These are phyloP conservation scores for Cnidoscolus chayamansa DNA, from an alignment of 441 rosid genomes.

Conservation along the genomic window DNA sequence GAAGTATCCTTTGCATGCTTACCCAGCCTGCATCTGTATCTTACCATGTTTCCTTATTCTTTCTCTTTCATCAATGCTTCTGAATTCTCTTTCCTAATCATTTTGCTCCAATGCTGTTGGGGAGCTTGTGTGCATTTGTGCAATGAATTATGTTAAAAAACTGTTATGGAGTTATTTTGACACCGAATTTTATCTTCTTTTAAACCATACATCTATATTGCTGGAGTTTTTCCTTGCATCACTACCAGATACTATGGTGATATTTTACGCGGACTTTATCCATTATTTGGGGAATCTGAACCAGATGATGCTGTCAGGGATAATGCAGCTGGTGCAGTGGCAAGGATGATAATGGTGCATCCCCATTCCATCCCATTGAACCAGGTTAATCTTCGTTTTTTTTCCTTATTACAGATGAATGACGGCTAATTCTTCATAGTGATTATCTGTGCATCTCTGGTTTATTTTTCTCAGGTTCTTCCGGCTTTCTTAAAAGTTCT, in stretches of 20 bases:
- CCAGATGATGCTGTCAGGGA: constrained; percentile 94
- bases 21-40: not conserved
- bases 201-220: not conserved
- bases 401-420: constrained; percentile 7
- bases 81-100: not conserved
- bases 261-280: constrained; percentile 66
- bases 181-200: constrained; percentile 1
- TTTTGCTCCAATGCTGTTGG: constrained; percentile 15
- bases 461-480: constrained; percentile 58
- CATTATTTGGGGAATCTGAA: constrained; percentile 90
- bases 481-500: constrained; percentile 86
- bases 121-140: constrained; percentile 1
- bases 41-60: not conserved
- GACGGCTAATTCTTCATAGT: not conserved
- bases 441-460: constrained; percentile 18
- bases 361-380: constrained; percentile 85
- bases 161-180: constrained; percentile 4
- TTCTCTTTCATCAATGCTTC: not conserved
- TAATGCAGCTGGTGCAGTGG: constrained; percentile 98
- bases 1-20: constrained; percentile 68
- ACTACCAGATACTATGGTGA: constrained; percentile 70
- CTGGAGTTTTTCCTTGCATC: constrained; percentile 43
- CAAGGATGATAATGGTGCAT: constrained; percentile 93
- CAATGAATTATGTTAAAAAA: not conserved
- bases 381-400: constrained; percentile 50